Conservation (phyloP, 176 grass and related monocot genomes). For the maize (Zea mays) region Zm-B73-REFERENCE-NAM-5.0 NC_050101.1:148259501-148260000, state of each 20-base stretch:
- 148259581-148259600: constrained; percentile 17
- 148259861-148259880: constrained; percentile 60
- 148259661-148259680: neutral
- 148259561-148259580: constrained; percentile 22
- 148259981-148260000: constrained; percentile 11
- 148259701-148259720: constrained; percentile 73
- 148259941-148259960: neutral
- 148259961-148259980: neutral
- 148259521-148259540: neutral
- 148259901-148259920: constrained; percentile 52
- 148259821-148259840: constrained; percentile 80
- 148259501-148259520: constrained; percentile 8
- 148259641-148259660: neutral
- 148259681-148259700: constrained; percentile 48
- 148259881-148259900: constrained; percentile 45
- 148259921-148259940: constrained; percentile 66
- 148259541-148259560: constrained; percentile 1
- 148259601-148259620: neutral
- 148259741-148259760: constrained; percentile 87
- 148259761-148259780: constrained; percentile 90
- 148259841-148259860: constrained; percentile 67
- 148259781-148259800: constrained; percentile 85
- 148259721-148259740: constrained; percentile 49
- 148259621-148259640: neutral
- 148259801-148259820: constrained; percentile 72